Conservation (phyloP, 768 basidiomycete genomes). For the Russula dissimulans region DNA sequence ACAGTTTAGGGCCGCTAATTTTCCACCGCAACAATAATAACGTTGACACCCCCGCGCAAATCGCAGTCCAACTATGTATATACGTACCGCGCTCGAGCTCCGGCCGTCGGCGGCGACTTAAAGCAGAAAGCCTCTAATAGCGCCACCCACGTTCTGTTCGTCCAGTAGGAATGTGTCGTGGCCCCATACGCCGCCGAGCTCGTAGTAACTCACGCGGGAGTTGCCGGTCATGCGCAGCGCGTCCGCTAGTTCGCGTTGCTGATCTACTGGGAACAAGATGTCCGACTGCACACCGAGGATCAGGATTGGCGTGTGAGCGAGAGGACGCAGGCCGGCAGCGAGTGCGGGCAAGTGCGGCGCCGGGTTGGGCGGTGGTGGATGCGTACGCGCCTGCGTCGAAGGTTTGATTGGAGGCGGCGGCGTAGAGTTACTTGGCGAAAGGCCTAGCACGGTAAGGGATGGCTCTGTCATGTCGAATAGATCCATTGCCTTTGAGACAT, state of each 20-base stretch:
- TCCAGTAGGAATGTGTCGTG: constrained; percentile 97
- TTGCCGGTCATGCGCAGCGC: constrained; percentile 89
- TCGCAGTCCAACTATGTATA: background rate
- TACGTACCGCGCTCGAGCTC: background rate
- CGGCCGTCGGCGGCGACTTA: constrained; percentile 20
- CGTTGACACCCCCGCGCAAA: background rate
- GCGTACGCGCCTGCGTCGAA: constrained; percentile 43
- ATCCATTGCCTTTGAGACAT: constrained; percentile 99
- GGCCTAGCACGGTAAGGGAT: constrained; percentile 58
- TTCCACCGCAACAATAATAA: background rate
- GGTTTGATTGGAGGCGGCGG: constrained; percentile 16
- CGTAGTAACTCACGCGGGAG: constrained; percentile 84
- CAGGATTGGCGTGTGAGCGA: constrained; percentile 69
- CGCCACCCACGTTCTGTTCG: constrained; percentile 82
- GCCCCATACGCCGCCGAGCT: constrained; percentile 98
- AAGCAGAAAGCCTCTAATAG: constrained; percentile 81
- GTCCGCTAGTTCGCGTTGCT: constrained; percentile 91
- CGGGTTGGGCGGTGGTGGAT: constrained; percentile 62
- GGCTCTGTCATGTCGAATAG: constrained; percentile 89
- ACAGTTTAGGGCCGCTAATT: background rate
- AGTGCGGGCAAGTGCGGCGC: constrained; percentile 70
- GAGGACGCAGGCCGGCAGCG: constrained; percentile 66
- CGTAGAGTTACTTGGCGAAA: constrained; percentile 31
- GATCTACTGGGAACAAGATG: constrained; percentile 93
- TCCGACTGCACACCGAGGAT: constrained; percentile 95